Conservation (phyloP, 2,329 filamentous ascomycete species). For the Sporothrix variecibatus region DNA sequence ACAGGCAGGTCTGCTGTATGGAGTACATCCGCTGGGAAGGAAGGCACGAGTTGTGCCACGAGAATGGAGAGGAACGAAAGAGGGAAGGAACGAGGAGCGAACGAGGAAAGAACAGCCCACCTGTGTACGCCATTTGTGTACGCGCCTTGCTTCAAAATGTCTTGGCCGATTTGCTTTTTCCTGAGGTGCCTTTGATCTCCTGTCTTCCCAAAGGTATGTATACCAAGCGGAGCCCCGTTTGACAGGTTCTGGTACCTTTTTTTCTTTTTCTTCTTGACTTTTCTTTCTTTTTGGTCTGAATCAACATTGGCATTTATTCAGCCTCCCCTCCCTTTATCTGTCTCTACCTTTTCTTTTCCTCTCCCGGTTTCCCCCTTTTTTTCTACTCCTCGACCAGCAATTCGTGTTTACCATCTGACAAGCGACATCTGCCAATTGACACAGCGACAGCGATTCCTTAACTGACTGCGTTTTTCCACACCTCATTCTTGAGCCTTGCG, state of each 20-base stretch:
- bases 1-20: background rate
- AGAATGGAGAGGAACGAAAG: background rate
- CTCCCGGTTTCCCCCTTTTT: background rate
- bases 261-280: background rate
- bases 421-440: background rate
- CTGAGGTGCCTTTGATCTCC: background rate
- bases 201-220: background rate
- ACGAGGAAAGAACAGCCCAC: background rate
- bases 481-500: background rate
- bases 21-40: background rate
- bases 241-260: background rate
- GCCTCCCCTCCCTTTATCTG: background rate
- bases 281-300: background rate
- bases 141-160: constrained; percentile 1
- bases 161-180: background rate
- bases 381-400: background rate
- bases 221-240: background rate
- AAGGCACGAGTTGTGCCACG: background rate
- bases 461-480: background rate
- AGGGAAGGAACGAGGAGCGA: background rate
- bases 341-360: background rate
- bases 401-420: background rate
- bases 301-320: background rate
- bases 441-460: background rate
- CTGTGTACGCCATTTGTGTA: background rate